Conservation (phyloP, 2,329 filamentous ascomycete genomes). For the Pseudonectria foliicola region DNA sequence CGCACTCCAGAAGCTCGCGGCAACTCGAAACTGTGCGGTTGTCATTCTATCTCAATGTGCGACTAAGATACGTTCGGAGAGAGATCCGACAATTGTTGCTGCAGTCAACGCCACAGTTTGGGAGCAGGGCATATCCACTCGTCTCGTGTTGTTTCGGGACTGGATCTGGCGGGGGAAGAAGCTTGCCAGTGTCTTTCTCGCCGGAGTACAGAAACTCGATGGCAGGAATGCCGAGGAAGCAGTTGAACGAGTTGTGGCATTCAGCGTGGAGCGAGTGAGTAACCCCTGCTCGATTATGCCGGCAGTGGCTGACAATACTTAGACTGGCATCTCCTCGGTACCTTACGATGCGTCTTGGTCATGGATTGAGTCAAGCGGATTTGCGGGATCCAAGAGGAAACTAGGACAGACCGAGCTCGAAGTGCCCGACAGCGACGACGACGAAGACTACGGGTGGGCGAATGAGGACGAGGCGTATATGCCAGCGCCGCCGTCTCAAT, state of each 20-base stretch:
- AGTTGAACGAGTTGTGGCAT: constrained; percentile 40
- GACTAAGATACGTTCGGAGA: constrained; percentile 66
- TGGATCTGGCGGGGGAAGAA: constrained; percentile 49
- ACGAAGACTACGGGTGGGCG: constrained; percentile 68
- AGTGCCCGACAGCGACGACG: constrained; percentile 55
- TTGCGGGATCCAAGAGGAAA: constrained; percentile 53
- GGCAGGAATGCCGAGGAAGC: constrained; percentile 38
- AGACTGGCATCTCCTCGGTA: constrained; percentile 38
- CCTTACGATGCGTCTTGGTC: constrained; percentile 33
- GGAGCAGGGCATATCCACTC: constrained; percentile 69
- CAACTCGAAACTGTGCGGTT: constrained; percentile 64
- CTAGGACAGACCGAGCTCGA: constrained; percentile 52
- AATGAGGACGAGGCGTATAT: constrained; percentile 57
- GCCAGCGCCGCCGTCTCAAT: constrained; percentile 55
- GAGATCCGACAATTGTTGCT: constrained; percentile 63
- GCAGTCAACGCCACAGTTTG: constrained; percentile 69
- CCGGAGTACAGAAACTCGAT: constrained; percentile 58
- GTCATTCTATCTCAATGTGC: constrained; percentile 73
- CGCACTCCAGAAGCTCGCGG: constrained; percentile 68
- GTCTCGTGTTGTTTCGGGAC: constrained; percentile 74
- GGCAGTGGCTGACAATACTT: constrained; percentile 16
- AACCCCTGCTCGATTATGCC: constrained; percentile 7
- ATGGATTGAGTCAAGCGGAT: constrained; percentile 27
- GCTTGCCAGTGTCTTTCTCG: constrained; percentile 47
- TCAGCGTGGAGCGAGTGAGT: constrained; percentile 40